Evolutionary conservation across 345 rosid genomes (phyloP).

Genomic region (Corchorus olitorius): DNA sequence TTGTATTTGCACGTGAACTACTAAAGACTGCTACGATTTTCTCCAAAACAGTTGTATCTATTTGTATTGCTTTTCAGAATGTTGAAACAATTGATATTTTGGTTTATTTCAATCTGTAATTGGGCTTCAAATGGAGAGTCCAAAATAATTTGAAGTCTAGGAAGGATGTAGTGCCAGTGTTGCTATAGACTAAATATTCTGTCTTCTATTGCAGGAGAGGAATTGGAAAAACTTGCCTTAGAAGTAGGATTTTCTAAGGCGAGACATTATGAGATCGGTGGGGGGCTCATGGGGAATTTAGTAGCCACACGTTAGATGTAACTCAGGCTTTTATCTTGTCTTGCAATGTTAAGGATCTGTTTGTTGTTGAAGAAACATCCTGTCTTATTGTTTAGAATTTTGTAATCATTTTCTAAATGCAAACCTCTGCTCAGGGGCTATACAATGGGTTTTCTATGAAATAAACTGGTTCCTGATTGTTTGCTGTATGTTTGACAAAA

Average conservation of each 20-base stretch:
- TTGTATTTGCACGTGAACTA: neutral
- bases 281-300: slow-evolving; percentile 86
- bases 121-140: neutral
- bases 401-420: neutral
- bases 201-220: slow-evolving; percentile 49
- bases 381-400: neutral
- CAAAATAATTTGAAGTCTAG: neutral
- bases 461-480: no score
- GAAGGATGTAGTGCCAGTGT: neutral
- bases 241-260: slow-evolving; percentile 77
- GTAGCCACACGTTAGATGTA: slow-evolving; percentile 55
- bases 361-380: neutral
- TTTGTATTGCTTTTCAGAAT: neutral
- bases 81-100: neutral
- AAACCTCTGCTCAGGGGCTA: neutral
- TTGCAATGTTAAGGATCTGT: neutral
- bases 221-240: slow-evolving; percentile 74
- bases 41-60: neutral
- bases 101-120: neutral
- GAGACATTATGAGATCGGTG: slow-evolving; percentile 63
- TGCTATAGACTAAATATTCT: slow-evolving; percentile 2
- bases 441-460: neutral
- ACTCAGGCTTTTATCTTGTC: slow-evolving; percentile 13
- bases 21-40: neutral
- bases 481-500: no score